Evolutionary conservation across 2,329 filamentous ascomycete genomes (phyloP).

Genomic region (Aspergillus sp.): DNA sequence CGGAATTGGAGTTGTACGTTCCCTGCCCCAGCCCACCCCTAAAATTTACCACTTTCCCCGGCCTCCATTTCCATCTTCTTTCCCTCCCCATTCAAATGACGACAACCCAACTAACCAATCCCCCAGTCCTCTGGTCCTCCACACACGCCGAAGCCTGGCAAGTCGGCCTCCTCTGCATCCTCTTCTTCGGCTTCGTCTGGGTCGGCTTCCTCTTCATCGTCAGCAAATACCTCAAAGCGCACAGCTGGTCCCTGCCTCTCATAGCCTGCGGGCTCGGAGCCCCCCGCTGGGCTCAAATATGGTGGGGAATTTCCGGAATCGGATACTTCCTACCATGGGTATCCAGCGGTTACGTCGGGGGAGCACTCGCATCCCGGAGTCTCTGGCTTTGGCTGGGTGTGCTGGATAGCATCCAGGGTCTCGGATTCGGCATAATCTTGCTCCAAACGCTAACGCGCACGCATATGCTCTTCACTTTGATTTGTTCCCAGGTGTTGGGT

Average conservation of each 20-base stretch:
- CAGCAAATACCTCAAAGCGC: slow-evolving; percentile 55
- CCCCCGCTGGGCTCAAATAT: slow-evolving; percentile 67
- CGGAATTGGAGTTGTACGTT: slow-evolving; percentile 60
- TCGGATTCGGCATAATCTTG: slow-evolving; percentile 67
- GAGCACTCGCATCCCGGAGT: slow-evolving; percentile 57
- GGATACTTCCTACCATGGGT: slow-evolving; percentile 64
- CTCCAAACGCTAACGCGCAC: slow-evolving; percentile 65
- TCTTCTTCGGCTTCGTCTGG: slow-evolving; percentile 60
- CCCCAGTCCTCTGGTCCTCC: slow-evolving; percentile 56
- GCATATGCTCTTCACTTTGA: slow-evolving; percentile 63
- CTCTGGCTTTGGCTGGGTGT: slow-evolving; percentile 69
- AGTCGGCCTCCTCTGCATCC: slow-evolving; percentile 54
- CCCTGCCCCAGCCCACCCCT: no score
- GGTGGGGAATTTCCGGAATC: slow-evolving; percentile 62
- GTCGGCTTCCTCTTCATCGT: slow-evolving; percentile 48
- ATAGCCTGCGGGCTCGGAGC: slow-evolving; percentile 66
- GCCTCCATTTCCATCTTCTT: no score
- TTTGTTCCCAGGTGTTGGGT: slow-evolving; percentile 62
- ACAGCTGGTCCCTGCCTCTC: slow-evolving; percentile 67
- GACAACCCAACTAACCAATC: no score
- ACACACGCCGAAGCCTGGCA: slow-evolving; percentile 58
- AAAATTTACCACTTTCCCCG: no score
- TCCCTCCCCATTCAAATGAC: no score
- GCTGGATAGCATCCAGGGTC: slow-evolving; percentile 64
- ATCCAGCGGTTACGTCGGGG: slow-evolving; percentile 52